Conservation (phyloP, 2,329 filamentous ascomycete species). For the Xylariaceae sp. region DNA sequence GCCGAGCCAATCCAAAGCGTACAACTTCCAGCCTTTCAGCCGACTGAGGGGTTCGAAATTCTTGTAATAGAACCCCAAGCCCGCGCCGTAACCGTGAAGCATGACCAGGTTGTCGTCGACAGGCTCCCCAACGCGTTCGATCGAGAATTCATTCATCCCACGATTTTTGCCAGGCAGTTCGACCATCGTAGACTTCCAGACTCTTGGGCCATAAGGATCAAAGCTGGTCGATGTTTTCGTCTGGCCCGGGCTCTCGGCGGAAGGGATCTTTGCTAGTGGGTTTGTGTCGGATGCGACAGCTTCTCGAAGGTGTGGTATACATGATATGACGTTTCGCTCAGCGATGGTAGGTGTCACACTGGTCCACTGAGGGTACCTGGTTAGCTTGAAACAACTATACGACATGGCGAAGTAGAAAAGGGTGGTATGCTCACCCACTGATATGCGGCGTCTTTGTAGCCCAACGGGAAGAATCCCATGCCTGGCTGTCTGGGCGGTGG, state of each 20-base stretch:
- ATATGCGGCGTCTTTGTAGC: slow-evolving; percentile 84
- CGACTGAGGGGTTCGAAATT: slow-evolving; percentile 89
- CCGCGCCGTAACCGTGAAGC: slow-evolving; percentile 94
- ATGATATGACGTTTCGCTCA: slow-evolving; percentile 82
- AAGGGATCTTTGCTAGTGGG: slow-evolving; percentile 23
- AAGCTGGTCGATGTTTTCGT: slow-evolving; percentile 44
- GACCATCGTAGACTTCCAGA: slow-evolving; percentile 85
- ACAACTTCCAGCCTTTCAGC: slow-evolving; percentile 77
- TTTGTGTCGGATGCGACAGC: slow-evolving; percentile 52
- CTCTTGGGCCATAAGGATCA: slow-evolving; percentile 79
- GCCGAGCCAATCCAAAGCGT: slow-evolving; percentile 89
- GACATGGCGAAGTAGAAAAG: no score
- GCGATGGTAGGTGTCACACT: slow-evolving; percentile 76
- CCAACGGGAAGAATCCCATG: slow-evolving; percentile 68
- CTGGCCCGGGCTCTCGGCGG: slow-evolving; percentile 35
- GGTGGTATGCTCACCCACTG: slow-evolving; percentile 70
- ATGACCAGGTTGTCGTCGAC: slow-evolving; percentile 87
- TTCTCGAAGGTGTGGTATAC: slow-evolving; percentile 78
- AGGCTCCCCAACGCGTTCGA: slow-evolving; percentile 76
- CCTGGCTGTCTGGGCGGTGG: slow-evolving; percentile 25
- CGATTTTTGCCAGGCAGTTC: slow-evolving; percentile 79
- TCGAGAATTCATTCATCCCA: slow-evolving; percentile 86
- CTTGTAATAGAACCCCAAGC: slow-evolving; percentile 96
- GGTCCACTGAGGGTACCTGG: slow-evolving; percentile 65
- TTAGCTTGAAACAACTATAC: slow-evolving; percentile 11